Conservation (phyloP, 805 yeast genomes). For the Brettanomyces bruxellensis region DNA sequence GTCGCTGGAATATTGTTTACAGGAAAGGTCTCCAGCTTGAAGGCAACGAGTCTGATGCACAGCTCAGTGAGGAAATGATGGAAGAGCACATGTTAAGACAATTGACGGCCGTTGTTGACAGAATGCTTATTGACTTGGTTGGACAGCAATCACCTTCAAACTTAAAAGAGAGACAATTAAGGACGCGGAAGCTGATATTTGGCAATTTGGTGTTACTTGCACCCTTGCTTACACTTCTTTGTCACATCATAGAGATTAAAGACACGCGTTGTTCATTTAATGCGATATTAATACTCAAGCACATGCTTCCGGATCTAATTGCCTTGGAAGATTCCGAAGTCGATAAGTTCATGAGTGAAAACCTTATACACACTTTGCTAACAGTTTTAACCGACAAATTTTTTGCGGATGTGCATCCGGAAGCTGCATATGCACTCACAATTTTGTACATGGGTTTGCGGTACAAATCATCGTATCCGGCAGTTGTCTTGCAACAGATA, state of each 20-base stretch:
- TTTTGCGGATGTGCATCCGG: slow-evolving; percentile 80
- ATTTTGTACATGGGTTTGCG: slow-evolving; percentile 68
- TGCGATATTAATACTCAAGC: slow-evolving; percentile 71
- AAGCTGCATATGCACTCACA: slow-evolving; percentile 84
- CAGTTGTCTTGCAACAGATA: slow-evolving; percentile 43
- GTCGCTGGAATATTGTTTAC: slow-evolving; percentile 66
- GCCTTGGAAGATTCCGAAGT: slow-evolving; percentile 60
- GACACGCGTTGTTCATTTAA: slow-evolving; percentile 92
- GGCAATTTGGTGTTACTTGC: slow-evolving; percentile 60
- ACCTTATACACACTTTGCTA: slow-evolving; percentile 61
- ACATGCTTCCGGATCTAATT: slow-evolving; percentile 60
- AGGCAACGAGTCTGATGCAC: slow-evolving; percentile 58
- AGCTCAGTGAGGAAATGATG: slow-evolving; percentile 95
- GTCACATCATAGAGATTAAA: slow-evolving; percentile 70
- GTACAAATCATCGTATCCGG: slow-evolving; percentile 60
- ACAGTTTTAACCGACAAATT: slow-evolving; percentile 63
- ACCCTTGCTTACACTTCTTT: slow-evolving; percentile 65
- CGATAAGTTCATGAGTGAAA: slow-evolving; percentile 56
- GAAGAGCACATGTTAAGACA: slow-evolving; percentile 92
- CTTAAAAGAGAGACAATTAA: slow-evolving; percentile 51
- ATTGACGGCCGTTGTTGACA: slow-evolving; percentile 82
- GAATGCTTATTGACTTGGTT: slow-evolving; percentile 77
- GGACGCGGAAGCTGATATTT: slow-evolving; percentile 58
- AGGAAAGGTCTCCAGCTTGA: slow-evolving; percentile 46
- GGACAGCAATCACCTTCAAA: slow-evolving; percentile 56